Conservation (phyloP, 2,329 filamentous ascomycete genomes). For the Fusarium tuaranense region DNA sequence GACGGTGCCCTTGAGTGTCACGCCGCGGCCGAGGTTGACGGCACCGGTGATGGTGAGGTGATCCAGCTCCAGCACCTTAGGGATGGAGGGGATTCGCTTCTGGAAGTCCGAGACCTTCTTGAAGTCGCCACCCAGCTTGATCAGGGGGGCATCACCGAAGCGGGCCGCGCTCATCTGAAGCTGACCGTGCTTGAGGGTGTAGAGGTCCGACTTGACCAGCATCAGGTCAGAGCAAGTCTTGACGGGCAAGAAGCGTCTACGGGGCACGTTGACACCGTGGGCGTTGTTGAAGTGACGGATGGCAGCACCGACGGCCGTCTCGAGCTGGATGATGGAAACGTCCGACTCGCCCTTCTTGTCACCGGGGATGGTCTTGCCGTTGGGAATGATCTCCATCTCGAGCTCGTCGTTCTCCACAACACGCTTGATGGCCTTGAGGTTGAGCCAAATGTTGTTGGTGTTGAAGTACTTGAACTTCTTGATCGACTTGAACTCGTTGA, state of each 20-base stretch:
- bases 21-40: conserved; percentile 95
- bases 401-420: conserved; percentile 99
- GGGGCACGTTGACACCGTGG: conserved; percentile 98
- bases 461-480: conserved; percentile 99
- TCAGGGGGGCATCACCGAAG: conserved; percentile 95
- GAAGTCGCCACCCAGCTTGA: conserved; percentile 99
- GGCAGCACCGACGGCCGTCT: conserved; percentile 97
- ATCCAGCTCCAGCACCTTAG: conserved; percentile 90
- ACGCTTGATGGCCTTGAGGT: conserved; percentile 96
- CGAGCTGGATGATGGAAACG: conserved; percentile 96
- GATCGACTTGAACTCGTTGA: conserved; percentile 99
- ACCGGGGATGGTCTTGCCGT: conserved; percentile 97
- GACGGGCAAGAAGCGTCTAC: conserved; percentile 97
- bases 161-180: conserved; percentile 96
- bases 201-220: conserved; percentile 99
- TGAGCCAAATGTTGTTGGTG: conserved; percentile 99
- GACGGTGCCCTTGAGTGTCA: conserved; percentile 97
- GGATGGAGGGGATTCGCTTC: conserved; percentile 87
- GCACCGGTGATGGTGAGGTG: conserved; percentile 98
- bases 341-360: conserved; percentile 99
- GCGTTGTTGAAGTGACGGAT: conserved; percentile 99
- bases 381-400: conserved; percentile 99
- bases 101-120: conserved; percentile 99
- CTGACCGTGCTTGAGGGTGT: conserved; percentile 98
- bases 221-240: conserved; percentile 99